These are phyloP conservation scores for Peziza echinospora DNA, from an alignment of 495 filamentous ascomycete species.

Conservation along the genomic window DNA sequence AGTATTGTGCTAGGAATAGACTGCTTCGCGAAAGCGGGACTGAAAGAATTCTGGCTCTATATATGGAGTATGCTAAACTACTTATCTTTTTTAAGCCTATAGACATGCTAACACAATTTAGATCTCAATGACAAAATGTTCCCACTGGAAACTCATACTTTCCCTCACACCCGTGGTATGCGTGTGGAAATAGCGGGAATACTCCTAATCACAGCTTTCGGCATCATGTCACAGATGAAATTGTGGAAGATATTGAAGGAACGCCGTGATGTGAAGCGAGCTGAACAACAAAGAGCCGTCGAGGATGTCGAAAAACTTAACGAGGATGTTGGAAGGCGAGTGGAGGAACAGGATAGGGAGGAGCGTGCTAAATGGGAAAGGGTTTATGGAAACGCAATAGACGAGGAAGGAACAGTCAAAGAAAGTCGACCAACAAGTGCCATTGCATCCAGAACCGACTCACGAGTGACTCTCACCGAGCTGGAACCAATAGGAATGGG, in stretches of 20 bases:
- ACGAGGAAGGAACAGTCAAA: slow-evolving; percentile 3
- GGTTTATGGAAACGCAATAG: slow-evolving; percentile 37
- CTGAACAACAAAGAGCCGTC: slow-evolving; percentile 32
- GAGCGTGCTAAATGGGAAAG: slow-evolving; percentile 66
- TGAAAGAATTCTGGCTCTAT: slow-evolving; percentile 94
- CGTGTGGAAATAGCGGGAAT: slow-evolving; percentile 64
- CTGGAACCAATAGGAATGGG: neutral
- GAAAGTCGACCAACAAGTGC: slow-evolving; percentile 2
- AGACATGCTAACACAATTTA: slow-evolving; percentile 12
- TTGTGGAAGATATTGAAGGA: slow-evolving; percentile 76
- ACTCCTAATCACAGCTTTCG: slow-evolving; percentile 48
- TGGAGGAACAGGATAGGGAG: slow-evolving; percentile 43
- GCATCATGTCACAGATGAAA: slow-evolving; percentile 63
- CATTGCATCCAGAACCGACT: neutral
- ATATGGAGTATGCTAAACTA: slow-evolving; percentile 47
- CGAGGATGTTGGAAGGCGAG: slow-evolving; percentile 37
- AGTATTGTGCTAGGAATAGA: slow-evolving; percentile 65
- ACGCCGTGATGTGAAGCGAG: slow-evolving; percentile 39
- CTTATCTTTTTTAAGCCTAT: neutral
- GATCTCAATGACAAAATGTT: slow-evolving; percentile 60
- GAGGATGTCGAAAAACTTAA: slow-evolving; percentile 46
- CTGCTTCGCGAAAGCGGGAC: slow-evolving; percentile 67
- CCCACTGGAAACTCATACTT: slow-evolving; percentile 49
- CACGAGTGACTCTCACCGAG: neutral
- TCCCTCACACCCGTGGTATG: slow-evolving; percentile 73